Conservation (phyloP, 768 basidiomycete genomes). For the Pholiota molesta region DNA sequence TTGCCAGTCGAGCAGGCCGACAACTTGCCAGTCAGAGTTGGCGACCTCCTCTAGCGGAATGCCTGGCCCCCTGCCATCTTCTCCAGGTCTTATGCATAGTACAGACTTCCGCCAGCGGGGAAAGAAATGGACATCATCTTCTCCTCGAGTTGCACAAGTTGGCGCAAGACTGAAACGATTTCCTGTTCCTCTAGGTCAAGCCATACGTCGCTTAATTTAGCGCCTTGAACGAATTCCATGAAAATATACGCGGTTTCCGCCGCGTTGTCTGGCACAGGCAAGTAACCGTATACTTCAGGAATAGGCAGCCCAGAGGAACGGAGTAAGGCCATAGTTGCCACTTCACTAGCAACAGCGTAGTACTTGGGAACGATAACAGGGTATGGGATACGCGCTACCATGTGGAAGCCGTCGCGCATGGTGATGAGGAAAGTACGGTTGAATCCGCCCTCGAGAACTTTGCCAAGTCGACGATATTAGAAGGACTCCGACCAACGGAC, state of each 20-base stretch:
- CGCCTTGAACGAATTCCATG: conserved; percentile 46
- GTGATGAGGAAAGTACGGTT: conserved; percentile 45
- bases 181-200: conserved; percentile 37
- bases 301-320: conserved; percentile 42
- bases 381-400: conserved; percentile 47
- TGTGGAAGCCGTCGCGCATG: conserved; percentile 34
- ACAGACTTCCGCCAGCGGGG: conserved; percentile 55
- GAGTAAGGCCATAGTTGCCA: conserved; percentile 47
- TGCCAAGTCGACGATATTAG: conserved; percentile 35
- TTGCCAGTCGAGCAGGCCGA: conserved; percentile 57
- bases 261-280: conserved; percentile 38
- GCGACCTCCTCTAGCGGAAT: conserved; percentile 43
- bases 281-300: conserved; percentile 46
- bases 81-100: conserved; percentile 48
- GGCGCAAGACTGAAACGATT: conserved; percentile 43
- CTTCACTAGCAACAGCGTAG: conserved; percentile 46
- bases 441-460: conserved; percentile 53
- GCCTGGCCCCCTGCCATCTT: conserved; percentile 35
- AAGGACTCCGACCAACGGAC: conserved; percentile 38
- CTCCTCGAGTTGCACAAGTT: conserved; percentile 50
- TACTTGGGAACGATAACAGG: conserved; percentile 37
- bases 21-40: conserved; percentile 37
- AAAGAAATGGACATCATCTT: conserved; percentile 49
- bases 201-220: conserved; percentile 45
- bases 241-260: conserved; percentile 49